Evolutionary conservation across 2,329 filamentous ascomycete genomes (phyloP).

Genomic region (Arthroderma uncinatum): DNA sequence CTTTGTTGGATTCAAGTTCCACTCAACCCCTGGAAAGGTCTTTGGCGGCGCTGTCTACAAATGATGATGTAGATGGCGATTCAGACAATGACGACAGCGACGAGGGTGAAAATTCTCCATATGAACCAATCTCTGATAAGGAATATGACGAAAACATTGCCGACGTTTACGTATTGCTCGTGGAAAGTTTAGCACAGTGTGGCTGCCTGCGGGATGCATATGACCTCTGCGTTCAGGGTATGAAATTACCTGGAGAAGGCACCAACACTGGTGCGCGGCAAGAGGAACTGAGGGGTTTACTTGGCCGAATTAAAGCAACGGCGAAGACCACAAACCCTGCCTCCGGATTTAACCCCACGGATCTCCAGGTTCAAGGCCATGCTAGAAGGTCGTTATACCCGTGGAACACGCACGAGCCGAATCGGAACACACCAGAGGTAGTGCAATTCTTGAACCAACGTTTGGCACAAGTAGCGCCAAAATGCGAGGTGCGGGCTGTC

Average conservation of each 20-base stretch:
- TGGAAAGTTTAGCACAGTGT: constrained; percentile 27
- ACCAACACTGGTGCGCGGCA: constrained; percentile 1
- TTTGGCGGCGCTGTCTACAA: neutral
- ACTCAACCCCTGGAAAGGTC: neutral
- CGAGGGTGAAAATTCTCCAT: constrained; percentile 33
- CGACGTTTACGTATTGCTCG: constrained; percentile 28
- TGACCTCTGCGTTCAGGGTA: constrained; percentile 28
- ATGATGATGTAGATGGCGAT: constrained; percentile 19
- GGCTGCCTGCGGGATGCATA: constrained; percentile 34
- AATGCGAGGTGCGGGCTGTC: constrained; percentile 66
- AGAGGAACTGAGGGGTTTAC: constrained; percentile 19
- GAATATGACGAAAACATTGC: constrained; percentile 21
- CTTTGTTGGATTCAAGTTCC: neutral
- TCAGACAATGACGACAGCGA: constrained; percentile 21
- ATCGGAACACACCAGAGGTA: constrained; percentile 43
- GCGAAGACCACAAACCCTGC: constrained; percentile 16
- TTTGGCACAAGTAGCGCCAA: constrained; percentile 60
- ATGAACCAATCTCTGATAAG: constrained; percentile 11
- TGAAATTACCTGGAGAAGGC: constrained; percentile 17
- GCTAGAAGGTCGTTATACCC: constrained; percentile 48
- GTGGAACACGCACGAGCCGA: constrained; percentile 52
- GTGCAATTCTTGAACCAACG: constrained; percentile 61
- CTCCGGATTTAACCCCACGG: constrained; percentile 22
- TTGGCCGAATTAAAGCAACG: constrained; percentile 20
- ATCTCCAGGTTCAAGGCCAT: constrained; percentile 29